These are phyloP conservation scores for Novymonas esmeraldas DNA, from an alignment of 208 protist genomes.

Conservation along the genomic window DNA sequence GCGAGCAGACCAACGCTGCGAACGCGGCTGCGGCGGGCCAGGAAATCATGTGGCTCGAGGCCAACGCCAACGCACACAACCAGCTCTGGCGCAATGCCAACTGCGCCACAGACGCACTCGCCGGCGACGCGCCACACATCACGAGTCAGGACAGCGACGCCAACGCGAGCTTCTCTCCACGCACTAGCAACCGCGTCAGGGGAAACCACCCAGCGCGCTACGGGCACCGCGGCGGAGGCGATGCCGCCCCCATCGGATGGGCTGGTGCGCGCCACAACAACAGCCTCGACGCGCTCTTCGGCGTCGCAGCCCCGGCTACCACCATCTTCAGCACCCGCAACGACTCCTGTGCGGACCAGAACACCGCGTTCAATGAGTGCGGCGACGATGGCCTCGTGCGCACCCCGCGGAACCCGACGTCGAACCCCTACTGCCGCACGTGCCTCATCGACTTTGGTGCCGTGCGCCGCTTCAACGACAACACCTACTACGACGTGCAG, in stretches of 20 bases:
- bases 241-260: neutral
- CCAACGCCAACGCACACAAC: constrained; percentile 24
- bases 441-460: constrained; percentile 98
- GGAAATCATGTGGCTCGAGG: constrained; percentile 22
- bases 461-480: constrained; percentile 95
- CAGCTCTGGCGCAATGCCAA: constrained; percentile 32
- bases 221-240: constrained; percentile 1
- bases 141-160: constrained; percentile 17
- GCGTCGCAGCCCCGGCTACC: constrained; percentile 14
- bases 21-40: constrained; percentile 21
- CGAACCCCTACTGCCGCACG: constrained; percentile 37
- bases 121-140: constrained; percentile 7
- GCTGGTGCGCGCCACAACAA: constrained; percentile 11
- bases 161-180: constrained; percentile 20
- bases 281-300: constrained; percentile 29
- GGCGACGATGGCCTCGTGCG: constrained; percentile 11
- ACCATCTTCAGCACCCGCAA: constrained; percentile 14
- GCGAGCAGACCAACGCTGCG: constrained; percentile 23
- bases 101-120: constrained; percentile 20
- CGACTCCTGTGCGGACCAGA: constrained; percentile 16
- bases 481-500: constrained; percentile 96
- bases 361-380: neutral
- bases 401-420: neutral
- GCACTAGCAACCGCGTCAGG: neutral
- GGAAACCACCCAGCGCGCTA: constrained; percentile 1